Evolutionary conservation across 2,329 filamentous ascomycete genomes (phyloP).

Genomic region (Rhynchosporium graminicola): DNA sequence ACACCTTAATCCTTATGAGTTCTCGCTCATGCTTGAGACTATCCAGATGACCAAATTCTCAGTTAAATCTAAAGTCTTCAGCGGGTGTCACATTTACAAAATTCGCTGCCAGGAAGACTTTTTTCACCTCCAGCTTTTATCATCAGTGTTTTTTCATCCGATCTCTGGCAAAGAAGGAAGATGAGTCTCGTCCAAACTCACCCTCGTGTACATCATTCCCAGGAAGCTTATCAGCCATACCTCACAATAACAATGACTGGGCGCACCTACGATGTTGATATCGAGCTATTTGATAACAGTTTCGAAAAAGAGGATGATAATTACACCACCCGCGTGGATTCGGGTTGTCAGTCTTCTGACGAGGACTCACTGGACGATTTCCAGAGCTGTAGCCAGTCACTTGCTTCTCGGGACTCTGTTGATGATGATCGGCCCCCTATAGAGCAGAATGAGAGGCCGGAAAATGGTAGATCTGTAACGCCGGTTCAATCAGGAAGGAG

Average conservation of each 20-base stretch:
- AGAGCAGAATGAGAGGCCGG: no score
- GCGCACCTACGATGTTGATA: not conserved
- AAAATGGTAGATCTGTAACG: no score
- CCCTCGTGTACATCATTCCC: not conserved
- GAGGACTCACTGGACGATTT: not conserved
- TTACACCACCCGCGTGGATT: no score
- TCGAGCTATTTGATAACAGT: not conserved
- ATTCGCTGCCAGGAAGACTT: no score
- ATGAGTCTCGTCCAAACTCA: conserved; percentile 1
- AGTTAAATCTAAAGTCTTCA: no score
- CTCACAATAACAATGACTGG: conserved; percentile 1
- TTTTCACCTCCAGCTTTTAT: not conserved
- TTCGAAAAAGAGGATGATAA: not conserved
- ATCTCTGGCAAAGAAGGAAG: not conserved
- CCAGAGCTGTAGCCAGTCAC: not conserved
- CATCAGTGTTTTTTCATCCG: not conserved
- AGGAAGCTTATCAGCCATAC: not conserved
- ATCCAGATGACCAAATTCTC: no score
- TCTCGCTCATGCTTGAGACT: not conserved
- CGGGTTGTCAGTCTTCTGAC: not conserved
- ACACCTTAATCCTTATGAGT: not conserved
- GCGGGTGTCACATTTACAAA: no score
- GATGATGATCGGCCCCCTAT: not conserved
- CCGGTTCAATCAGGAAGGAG: not conserved
- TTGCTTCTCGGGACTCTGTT: not conserved